Evolutionary conservation across 2,329 filamentous ascomycete genomes (phyloP).

Genomic region (Penicillium rolfsii): DNA sequence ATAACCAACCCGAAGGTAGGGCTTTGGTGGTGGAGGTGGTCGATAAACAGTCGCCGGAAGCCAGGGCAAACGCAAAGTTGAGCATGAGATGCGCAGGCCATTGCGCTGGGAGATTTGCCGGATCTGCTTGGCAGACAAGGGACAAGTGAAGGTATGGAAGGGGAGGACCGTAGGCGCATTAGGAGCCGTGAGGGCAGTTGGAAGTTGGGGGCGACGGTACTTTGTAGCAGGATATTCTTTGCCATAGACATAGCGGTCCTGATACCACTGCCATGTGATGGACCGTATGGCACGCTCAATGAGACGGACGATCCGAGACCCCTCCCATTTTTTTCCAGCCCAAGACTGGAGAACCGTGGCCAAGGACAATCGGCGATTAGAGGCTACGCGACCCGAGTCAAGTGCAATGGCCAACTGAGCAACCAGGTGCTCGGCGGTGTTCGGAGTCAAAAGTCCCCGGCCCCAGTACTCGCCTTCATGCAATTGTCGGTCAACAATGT

Average conservation of each 20-base stretch:
- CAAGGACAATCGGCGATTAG: conserved; percentile 35
- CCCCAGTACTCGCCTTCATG: conserved; percentile 87
- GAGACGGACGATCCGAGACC: conserved; percentile 78
- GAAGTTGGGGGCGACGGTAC: conserved; percentile 76
- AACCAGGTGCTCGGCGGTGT: conserved; percentile 56
- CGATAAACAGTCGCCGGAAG: conserved; percentile 77
- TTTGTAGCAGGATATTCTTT: conserved; percentile 58
- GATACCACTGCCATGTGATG: conserved; percentile 84
- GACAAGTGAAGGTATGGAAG: conserved; percentile 97
- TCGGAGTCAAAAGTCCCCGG: conserved; percentile 65
- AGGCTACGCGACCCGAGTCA: conserved; percentile 32
- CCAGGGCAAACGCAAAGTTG: conserved; percentile 85
- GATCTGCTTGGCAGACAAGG: conserved; percentile 86
- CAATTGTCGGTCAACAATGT: conserved; percentile 87
- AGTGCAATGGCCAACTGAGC: conserved; percentile 50
- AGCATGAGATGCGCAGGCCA: conserved; percentile 87
- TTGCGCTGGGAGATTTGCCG: conserved; percentile 94
- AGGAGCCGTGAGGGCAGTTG: conserved; percentile 73
- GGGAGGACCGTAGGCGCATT: conserved; percentile 91
- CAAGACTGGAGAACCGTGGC: conserved; percentile 56
- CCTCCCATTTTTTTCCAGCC: conserved; percentile 82
- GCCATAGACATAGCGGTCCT: conserved; percentile 71
- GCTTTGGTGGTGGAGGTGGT: conserved; percentile 80
- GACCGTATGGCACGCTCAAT: conserved; percentile 81
- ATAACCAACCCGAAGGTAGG: conserved; percentile 89